Conservation (phyloP, 495 filamentous ascomycete species). For the Coniosporium apollinis region DNA sequence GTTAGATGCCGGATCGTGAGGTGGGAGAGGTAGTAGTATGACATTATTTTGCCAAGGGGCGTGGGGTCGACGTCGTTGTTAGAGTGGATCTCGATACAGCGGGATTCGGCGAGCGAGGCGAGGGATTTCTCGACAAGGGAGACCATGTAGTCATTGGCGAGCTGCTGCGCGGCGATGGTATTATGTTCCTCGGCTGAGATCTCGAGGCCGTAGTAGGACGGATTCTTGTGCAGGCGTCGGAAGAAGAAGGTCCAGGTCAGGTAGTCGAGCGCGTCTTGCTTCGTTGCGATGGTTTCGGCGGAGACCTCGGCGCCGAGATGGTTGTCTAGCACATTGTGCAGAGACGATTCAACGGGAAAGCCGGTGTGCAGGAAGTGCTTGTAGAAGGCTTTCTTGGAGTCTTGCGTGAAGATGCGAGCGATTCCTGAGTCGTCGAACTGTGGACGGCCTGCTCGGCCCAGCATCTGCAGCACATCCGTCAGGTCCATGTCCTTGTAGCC, state of each 20-base stretch:
- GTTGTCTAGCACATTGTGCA: slow-evolving; percentile 94
- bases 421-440: slow-evolving; percentile 95
- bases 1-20: slow-evolving; percentile 79
- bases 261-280: slow-evolving; percentile 96
- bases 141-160: slow-evolving; percentile 85
- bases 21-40: slow-evolving; percentile 97
- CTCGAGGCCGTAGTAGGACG: slow-evolving; percentile 91
- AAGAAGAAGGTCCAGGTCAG: slow-evolving; percentile 99
- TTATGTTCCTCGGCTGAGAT: slow-evolving; percentile 91
- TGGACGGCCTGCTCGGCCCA: slow-evolving; percentile 85
- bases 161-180: slow-evolving; percentile 61
- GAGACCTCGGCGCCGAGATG: slow-evolving; percentile 93
- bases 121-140: slow-evolving; percentile 77
- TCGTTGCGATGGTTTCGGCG: slow-evolving; percentile 75
- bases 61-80: slow-evolving; percentile 84
- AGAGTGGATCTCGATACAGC: slow-evolving; percentile 63
- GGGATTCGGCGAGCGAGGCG: slow-evolving; percentile 59
- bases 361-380: slow-evolving; percentile 98
- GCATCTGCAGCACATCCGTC: slow-evolving; percentile 96
- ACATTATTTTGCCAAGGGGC: slow-evolving; percentile 91
- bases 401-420: slow-evolving; percentile 91
- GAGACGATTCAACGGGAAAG: slow-evolving; percentile 89
- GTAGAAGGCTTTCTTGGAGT: slow-evolving; percentile 98
- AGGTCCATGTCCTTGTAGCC: slow-evolving; percentile 98
- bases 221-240: slow-evolving; percentile 91